These are phyloP conservation scores for Aspergillus saccharolyticus DNA, from an alignment of 495 filamentous ascomycete species.

Conservation along the genomic window DNA sequence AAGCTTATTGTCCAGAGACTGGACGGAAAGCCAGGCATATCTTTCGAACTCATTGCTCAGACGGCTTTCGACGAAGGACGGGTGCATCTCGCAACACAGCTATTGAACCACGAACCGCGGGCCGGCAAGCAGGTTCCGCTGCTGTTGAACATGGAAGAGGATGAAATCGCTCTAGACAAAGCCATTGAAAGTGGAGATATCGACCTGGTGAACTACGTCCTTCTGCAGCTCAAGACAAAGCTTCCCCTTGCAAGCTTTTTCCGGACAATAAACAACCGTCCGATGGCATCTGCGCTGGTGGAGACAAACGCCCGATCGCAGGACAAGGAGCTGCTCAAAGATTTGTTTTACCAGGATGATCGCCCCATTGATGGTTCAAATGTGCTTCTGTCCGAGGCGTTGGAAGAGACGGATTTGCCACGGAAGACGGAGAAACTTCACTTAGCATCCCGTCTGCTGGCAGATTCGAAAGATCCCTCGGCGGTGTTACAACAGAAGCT, in stretches of 20 bases:
- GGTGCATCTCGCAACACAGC: conserved; percentile 74
- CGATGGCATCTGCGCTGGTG: conserved; percentile 82
- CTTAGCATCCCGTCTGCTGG: conserved; percentile 71
- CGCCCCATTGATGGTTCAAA: conserved; percentile 83
- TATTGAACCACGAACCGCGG: conserved; percentile 88
- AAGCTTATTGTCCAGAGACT: conserved; percentile 81
- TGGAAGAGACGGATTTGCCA: conserved; percentile 57
- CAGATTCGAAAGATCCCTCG: conserved; percentile 73
- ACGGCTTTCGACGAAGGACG: conserved; percentile 96
- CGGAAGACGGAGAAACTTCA: conserved; percentile 78
- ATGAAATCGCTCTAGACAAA: conserved; percentile 92
- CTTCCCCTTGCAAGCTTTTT: conserved; percentile 89
- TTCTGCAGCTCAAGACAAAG: conserved; percentile 85
- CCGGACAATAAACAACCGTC: conserved; percentile 80
- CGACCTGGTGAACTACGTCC: conserved; percentile 83
- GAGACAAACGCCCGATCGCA: conserved; percentile 73
- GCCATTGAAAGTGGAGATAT: conserved; percentile 94
- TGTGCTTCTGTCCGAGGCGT: conserved; percentile 76
- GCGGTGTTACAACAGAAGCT: conserved; percentile 63
- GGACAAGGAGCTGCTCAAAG: conserved; percentile 82
- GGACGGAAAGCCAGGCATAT: conserved; percentile 81
- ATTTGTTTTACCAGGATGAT: conserved; percentile 97
- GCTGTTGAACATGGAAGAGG: conserved; percentile 93
- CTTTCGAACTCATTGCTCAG: conserved; percentile 88
- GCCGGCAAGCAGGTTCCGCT: conserved; percentile 93